Evolutionary conservation across 345 rosid species (phyloP).

Genomic region (Psidium friedrichsthalianum): DNA sequence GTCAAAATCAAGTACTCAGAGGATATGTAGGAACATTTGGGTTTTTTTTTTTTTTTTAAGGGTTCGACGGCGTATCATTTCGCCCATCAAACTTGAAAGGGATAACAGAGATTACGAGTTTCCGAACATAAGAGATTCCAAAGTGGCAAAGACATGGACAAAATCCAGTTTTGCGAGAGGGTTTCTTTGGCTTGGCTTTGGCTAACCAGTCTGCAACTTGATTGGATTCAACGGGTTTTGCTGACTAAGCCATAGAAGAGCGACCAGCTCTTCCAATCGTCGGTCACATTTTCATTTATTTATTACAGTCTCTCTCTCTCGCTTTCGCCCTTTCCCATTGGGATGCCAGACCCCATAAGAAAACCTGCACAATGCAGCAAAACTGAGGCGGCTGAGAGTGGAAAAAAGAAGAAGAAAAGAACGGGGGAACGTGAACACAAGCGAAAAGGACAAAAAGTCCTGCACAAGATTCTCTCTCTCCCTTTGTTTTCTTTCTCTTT

Average conservation of each 20-base stretch:
- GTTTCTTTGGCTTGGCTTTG: too few species aligned
- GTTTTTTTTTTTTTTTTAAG: too few species aligned
- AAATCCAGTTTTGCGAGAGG: too few species aligned
- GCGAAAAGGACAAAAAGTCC: neutral
- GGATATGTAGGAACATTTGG: neutral
- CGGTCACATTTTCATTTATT: neutral
- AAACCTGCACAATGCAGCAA: neutral
- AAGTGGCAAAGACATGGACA: too few species aligned
- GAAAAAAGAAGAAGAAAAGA: neutral
- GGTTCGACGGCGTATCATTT: too few species aligned
- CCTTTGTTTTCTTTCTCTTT: neutral
- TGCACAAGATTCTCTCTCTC: neutral
- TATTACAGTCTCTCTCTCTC: neutral
- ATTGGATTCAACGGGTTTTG: neutral
- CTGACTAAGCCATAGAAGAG: neutral
- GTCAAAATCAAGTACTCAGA: neutral
- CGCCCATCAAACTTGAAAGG: too few species aligned
- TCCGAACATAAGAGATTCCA: too few species aligned
- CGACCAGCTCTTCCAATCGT: neutral
- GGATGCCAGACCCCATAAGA: neutral
- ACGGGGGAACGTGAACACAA: neutral
- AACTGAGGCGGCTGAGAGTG: neutral
- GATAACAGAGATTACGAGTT: too few species aligned
- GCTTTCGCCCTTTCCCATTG: neutral
- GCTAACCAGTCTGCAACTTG: too few species aligned